Percentiles rank a stretch among this genome's conserved stretches.
Evolutionary conservation across 2,329 filamentous ascomycete genomes (phyloP).

Genomic region (Xylaria sp.): DNA sequence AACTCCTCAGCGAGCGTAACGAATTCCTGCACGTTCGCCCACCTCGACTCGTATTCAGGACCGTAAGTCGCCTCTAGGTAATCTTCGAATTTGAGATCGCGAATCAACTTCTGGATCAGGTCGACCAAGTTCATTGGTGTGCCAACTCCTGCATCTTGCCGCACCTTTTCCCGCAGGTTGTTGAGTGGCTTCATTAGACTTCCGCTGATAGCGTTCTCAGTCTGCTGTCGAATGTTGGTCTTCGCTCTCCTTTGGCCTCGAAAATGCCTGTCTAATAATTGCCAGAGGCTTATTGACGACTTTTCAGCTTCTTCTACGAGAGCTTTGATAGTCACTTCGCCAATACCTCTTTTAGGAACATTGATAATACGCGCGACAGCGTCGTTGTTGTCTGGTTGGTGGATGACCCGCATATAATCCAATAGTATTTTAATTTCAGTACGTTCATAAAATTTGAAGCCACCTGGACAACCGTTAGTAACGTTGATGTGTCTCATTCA

Average conservation of each 20-base stretch:
- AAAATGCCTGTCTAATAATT: constrained; percentile 69
- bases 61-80: constrained; percentile 75
- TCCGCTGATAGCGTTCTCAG: constrained; percentile 64
- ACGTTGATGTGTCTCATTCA: background rate
- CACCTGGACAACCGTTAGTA: constrained; percentile 55
- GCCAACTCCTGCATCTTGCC: constrained; percentile 40
- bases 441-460: constrained; percentile 90
- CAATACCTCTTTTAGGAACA: constrained; percentile 81
- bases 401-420: constrained; percentile 87
- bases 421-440: constrained; percentile 86
- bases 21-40: constrained; percentile 93
- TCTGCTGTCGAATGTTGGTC: constrained; percentile 60
- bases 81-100: constrained; percentile 76
- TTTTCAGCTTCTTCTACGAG: constrained; percentile 81
- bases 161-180: constrained; percentile 50
- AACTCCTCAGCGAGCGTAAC: constrained; percentile 81
- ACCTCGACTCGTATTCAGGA: constrained; percentile 77
- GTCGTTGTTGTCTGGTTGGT: constrained; percentile 88
- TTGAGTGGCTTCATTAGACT: constrained; percentile 59
- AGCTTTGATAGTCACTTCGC: constrained; percentile 78
- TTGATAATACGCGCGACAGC: constrained; percentile 87
- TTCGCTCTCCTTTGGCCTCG: constrained; percentile 59
- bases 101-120: constrained; percentile 64
- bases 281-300: constrained; percentile 77
- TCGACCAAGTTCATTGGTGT: constrained; percentile 56